Percentiles rank a stretch among this genome's conserved stretches.
Conservation (phyloP, 75 land plant genomes). For the Pinus tabuliformis region DNA sequence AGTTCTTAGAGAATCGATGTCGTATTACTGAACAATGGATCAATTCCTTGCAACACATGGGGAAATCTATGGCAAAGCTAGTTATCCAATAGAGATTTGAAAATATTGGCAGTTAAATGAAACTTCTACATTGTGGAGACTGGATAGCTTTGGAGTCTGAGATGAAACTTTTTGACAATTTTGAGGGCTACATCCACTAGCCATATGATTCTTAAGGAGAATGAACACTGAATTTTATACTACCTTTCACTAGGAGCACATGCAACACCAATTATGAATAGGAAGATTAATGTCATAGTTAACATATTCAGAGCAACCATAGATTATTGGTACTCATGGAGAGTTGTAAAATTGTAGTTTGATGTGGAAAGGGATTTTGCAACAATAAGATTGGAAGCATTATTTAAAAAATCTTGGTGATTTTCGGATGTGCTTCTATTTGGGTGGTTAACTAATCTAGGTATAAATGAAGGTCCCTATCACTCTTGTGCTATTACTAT, state of each 20-base stretch:
- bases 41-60: too few species aligned
- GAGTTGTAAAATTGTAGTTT: slow-evolving; percentile 30
- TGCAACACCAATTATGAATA: slow-evolving; percentile 33
- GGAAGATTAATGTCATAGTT: slow-evolving; percentile 13
- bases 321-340: slow-evolving; percentile 49
- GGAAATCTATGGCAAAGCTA: too few species aligned
- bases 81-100: too few species aligned
- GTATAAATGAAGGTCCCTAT: slow-evolving; percentile 76
- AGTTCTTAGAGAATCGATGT: too few species aligned
- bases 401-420: slow-evolving; percentile 92
- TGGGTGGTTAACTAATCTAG: slow-evolving; percentile 85
- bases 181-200: too few species aligned
- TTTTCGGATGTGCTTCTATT: slow-evolving; percentile 94
- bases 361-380: slow-evolving; percentile 79
- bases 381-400: slow-evolving; percentile 59
- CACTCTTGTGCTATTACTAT: slow-evolving; percentile 46
- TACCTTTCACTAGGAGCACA: slow-evolving; percentile 44
- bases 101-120: too few species aligned
- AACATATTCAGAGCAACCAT: slow-evolving; percentile 40
- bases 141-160: too few species aligned
- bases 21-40: too few species aligned
- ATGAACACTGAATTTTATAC: slow-evolving; percentile 33
- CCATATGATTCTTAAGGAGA: too few species aligned
- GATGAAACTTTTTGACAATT: too few species aligned
- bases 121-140: too few species aligned